Percentiles rank a stretch among this genome's conserved stretches.
These are phyloP conservation scores for Rhodomyrtus tomentosa DNA, from an alignment of 345 rosid species.

Conservation along the genomic window DNA sequence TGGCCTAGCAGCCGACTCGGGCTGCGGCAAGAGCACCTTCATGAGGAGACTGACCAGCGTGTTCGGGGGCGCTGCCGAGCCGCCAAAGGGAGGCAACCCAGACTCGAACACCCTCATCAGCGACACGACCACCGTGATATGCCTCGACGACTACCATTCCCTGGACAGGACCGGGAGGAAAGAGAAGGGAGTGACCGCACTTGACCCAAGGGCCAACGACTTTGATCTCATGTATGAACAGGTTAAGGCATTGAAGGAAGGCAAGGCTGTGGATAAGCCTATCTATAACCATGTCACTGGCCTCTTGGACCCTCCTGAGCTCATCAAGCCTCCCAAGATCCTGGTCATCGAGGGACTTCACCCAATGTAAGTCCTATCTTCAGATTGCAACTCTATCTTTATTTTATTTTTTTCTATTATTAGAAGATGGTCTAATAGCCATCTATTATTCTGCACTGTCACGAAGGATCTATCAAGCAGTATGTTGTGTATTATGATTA, in stretches of 20 bases:
- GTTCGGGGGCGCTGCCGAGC: slow-evolving; percentile 91
- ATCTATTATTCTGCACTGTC: neutral
- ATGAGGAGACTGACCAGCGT: slow-evolving; percentile 89
- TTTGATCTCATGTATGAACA: slow-evolving; percentile 97
- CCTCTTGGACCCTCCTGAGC: slow-evolving; percentile 85
- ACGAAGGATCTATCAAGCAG: neutral
- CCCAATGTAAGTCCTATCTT: slow-evolving; percentile 62
- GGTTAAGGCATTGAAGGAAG: slow-evolving; percentile 78
- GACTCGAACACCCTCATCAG: slow-evolving; percentile 93
- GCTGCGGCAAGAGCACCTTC: slow-evolving; percentile 92
- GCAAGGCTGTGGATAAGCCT: slow-evolving; percentile 73
- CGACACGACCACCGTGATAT: slow-evolving; percentile 84
- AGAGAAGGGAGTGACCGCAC: slow-evolving; percentile 85
- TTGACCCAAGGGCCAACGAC: slow-evolving; percentile 84
- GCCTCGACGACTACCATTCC: slow-evolving; percentile 89
- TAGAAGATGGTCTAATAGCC: neutral
- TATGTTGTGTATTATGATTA: neutral
- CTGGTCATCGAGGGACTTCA: slow-evolving; percentile 97
- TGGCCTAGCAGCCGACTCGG: slow-evolving; percentile 91
- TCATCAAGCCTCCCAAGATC: slow-evolving; percentile 88
- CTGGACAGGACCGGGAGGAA: slow-evolving; percentile 83
- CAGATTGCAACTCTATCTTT: neutral
- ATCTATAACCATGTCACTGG: slow-evolving; percentile 93
- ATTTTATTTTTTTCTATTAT: neutral
- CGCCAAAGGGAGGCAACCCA: slow-evolving; percentile 93